These are phyloP conservation scores for Quercus bicolor DNA, from an alignment of 306 rosid genomes.

Conservation along the genomic window DNA sequence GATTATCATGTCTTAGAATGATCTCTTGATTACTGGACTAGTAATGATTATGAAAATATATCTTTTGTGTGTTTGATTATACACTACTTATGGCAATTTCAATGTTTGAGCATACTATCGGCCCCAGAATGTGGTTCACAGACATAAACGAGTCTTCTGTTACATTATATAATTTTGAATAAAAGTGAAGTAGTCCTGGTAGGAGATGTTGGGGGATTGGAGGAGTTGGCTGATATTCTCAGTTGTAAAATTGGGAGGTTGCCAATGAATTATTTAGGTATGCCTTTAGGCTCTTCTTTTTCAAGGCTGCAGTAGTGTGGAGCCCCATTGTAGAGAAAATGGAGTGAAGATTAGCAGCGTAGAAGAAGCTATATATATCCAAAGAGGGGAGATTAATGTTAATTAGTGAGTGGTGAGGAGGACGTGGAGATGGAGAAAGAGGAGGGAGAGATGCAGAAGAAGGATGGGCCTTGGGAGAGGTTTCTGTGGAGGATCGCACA, in stretches of 20 bases:
- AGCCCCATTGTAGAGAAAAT: too few relatives aligned
- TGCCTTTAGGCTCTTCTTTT: too few relatives aligned
- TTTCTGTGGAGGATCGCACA: slow-evolving; percentile 41
- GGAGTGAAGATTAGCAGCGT: too few relatives aligned
- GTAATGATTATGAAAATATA: not conserved
- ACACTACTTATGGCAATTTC: not conserved
- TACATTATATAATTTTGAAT: not conserved
- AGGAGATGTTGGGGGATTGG: too few relatives aligned
- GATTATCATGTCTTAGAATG: not conserved
- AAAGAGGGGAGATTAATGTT: too few relatives aligned
- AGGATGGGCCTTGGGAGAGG: slow-evolving; percentile 28
- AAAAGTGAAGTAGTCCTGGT: not conserved
- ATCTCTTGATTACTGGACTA: not conserved
- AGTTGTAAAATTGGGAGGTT: too few relatives aligned
- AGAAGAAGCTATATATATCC: too few relatives aligned
- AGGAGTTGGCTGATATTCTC: too few relatives aligned
- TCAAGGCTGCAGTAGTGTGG: too few relatives aligned
- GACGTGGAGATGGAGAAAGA: slow-evolving; percentile 8
- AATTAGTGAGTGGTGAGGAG: slow-evolving; percentile 5
- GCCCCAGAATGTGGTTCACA: not conserved
- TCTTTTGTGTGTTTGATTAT: not conserved
- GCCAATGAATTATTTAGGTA: too few relatives aligned
- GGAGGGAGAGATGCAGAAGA: not conserved
- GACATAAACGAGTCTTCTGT: not conserved
- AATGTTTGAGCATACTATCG: not conserved